These are phyloP conservation scores for Gossypium australe DNA, from an alignment of 345 rosid species.

Conservation along the genomic window DNA sequence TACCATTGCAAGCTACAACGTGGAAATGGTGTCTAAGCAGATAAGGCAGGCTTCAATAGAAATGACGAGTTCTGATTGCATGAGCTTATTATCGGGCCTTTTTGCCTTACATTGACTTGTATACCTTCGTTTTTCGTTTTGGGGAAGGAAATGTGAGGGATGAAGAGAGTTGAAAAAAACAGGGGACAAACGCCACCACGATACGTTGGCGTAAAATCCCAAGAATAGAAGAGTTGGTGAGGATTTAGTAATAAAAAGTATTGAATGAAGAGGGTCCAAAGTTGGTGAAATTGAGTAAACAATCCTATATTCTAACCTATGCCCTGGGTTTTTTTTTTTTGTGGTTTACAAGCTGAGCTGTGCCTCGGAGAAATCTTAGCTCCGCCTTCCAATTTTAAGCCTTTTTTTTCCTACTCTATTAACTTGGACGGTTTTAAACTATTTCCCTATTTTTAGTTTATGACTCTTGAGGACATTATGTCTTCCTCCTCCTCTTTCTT, in stretches of 20 bases:
- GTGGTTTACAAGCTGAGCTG: slow-evolving; percentile 11
- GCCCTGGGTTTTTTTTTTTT: no score
- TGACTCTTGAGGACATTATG: no score
- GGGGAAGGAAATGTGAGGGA: slow-evolving; percentile 14
- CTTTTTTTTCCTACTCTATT: not conserved
- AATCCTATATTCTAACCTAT: not conserved
- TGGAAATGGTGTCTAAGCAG: slow-evolving; percentile 2
- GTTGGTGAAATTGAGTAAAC: slow-evolving; percentile 5
- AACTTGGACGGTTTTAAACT: not conserved
- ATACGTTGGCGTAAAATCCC: slow-evolving; percentile 20
- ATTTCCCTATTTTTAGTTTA: not conserved
- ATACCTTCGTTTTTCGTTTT: not conserved
- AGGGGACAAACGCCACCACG: not conserved
- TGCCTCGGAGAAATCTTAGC: slow-evolving; percentile 18
- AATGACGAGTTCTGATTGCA: not conserved
- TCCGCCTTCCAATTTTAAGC: slow-evolving; percentile 14
- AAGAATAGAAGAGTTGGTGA: slow-evolving; percentile 30
- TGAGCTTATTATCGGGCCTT: not conserved
- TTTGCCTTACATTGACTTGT: not conserved
- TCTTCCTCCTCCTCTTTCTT: no score
- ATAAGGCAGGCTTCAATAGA: slow-evolving; percentile 3
- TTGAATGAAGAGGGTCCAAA: not conserved
- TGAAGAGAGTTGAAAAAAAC: not conserved
- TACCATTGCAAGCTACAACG: slow-evolving; percentile 33
- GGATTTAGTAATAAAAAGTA: not conserved